Conservation (phyloP, 1,284 basidiomycete genomes). For the Ganoderma leucocontextum region DNA sequence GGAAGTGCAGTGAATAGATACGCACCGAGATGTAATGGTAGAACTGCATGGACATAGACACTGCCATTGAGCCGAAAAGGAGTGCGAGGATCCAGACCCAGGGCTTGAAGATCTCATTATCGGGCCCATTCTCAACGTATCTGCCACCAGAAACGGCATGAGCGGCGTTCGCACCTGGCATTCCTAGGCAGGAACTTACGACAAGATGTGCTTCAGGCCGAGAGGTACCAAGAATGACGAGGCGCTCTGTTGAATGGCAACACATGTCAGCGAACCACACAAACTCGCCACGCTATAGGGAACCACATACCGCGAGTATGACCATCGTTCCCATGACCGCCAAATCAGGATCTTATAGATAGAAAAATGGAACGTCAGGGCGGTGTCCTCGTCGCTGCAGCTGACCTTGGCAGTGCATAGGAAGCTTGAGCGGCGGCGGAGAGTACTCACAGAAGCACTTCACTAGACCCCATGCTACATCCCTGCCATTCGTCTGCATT, state of each 20-base stretch:
- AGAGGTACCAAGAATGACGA: slow-evolving; percentile 20
- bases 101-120: slow-evolving; percentile 47
- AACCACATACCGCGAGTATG: slow-evolving; percentile 7
- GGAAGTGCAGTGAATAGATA: not conserved
- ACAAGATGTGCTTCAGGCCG: slow-evolving; percentile 21
- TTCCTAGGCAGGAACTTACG: slow-evolving; percentile 3
- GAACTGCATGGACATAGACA: slow-evolving; percentile 49
- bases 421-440: slow-evolving; percentile 1
- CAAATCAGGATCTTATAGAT: slow-evolving; percentile 3
- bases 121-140: slow-evolving; percentile 51
- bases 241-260: slow-evolving; percentile 11
- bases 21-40: slow-evolving; percentile 37
- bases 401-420: slow-evolving; percentile 4
- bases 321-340: slow-evolving; percentile 14
- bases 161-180: not conserved
- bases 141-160: slow-evolving; percentile 22
- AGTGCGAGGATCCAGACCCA: slow-evolving; percentile 70
- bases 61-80: slow-evolving; percentile 60
- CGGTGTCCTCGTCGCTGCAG: not conserved
- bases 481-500: slow-evolving; percentile 24
- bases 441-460: slow-evolving; percentile 32
- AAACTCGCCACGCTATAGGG: not conserved
- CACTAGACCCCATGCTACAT: slow-evolving; percentile 42
- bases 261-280: slow-evolving; percentile 1
- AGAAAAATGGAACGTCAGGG: not conserved